A percentile compares a stretch with the other conserved stretches of the same genome.
phyloP scores from a whole-genome alignment of 768 basidiomycete genomes.

The Kwoniella sp. region DNA sequence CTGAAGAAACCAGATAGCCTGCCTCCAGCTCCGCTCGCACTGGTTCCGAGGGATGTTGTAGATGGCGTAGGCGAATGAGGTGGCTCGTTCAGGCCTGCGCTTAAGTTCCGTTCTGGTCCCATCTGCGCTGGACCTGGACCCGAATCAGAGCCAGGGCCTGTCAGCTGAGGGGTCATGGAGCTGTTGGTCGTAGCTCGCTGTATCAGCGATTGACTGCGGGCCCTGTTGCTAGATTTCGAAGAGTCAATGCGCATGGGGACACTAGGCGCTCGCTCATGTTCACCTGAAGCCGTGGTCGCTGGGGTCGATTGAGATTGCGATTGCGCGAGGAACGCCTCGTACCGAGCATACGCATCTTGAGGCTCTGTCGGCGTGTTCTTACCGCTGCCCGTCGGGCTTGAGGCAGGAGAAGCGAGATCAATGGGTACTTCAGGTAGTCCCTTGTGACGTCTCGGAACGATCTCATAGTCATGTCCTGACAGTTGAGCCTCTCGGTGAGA shows the following conservation, averaged over 20 bases:
- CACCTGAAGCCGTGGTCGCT: constrained; percentile 59
- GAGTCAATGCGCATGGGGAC: background rate
- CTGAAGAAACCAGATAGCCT: constrained; percentile 44
- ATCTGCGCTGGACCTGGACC: constrained; percentile 1
- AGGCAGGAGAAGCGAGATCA: background rate
- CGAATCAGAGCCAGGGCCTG: constrained; percentile 52
- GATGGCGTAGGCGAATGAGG: constrained; percentile 20
- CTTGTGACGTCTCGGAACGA: background rate
- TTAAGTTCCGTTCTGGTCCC: background rate
- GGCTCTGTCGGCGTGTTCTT: constrained; percentile 51
- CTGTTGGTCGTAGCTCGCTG: constrained; percentile 32
- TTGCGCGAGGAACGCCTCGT: constrained; percentile 74
- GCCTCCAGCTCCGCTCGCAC: constrained; percentile 17
- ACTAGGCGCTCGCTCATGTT: background rate
- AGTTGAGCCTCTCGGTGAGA: background rate
- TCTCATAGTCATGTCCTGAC: background rate
- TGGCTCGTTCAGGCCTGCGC: background rate
- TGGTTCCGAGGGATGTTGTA: constrained; percentile 2
- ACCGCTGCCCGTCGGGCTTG: background rate
- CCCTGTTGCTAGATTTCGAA: background rate
- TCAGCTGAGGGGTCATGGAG: constrained; percentile 51
- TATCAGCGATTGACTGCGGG: constrained; percentile 15
- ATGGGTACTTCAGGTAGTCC: constrained; percentile 8
- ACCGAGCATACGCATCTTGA: constrained; percentile 87
- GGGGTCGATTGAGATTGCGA: constrained; percentile 29